A percentile compares a stretch with the other conserved stretches of the same genome.
phyloP scores from a whole-genome alignment of 257 asterid species.

The Leonotis leonurus region DNA sequence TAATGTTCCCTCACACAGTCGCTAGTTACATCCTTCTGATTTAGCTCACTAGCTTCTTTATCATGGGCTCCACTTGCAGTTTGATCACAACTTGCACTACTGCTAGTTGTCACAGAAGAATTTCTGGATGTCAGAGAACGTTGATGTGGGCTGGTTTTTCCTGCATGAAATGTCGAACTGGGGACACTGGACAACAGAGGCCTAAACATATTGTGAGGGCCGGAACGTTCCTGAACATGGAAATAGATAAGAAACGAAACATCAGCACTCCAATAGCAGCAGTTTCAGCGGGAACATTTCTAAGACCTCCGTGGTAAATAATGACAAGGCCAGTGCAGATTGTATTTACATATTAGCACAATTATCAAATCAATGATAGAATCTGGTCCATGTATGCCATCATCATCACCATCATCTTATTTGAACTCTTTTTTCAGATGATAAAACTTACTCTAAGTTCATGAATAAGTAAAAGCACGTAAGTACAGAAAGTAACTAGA shows the following conservation, averaged over 20 bases:
- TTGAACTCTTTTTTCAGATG: too few species aligned
- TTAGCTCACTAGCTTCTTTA: conserved; percentile 56
- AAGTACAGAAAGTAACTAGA: neutral
- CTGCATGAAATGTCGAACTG: conserved; percentile 68
- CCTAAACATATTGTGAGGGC: conserved; percentile 88
- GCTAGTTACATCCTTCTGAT: conserved; percentile 50
- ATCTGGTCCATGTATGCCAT: too few species aligned
- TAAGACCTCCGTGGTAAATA: neutral
- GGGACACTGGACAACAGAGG: conserved; percentile 95
- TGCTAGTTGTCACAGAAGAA: conserved; percentile 77
- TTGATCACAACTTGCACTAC: conserved; percentile 75
- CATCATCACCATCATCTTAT: too few species aligned
- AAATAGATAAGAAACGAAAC: neutral
- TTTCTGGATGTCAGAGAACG: conserved; percentile 51
- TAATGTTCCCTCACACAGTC: conserved; percentile 26
- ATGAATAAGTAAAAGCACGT: neutral
- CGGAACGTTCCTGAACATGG: conserved; percentile 60
- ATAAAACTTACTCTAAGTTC: neutral
- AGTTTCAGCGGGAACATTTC: neutral
- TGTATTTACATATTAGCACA: neutral
- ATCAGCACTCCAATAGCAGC: neutral
- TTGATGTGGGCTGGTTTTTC: conserved; percentile 48
- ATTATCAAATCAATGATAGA: neutral
- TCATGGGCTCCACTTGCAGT: conserved; percentile 50
- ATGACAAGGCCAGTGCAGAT: neutral